Base-by-base conservation (phyloP, 805 yeast genomes). In the Ogataea chonburiensis region DNA sequence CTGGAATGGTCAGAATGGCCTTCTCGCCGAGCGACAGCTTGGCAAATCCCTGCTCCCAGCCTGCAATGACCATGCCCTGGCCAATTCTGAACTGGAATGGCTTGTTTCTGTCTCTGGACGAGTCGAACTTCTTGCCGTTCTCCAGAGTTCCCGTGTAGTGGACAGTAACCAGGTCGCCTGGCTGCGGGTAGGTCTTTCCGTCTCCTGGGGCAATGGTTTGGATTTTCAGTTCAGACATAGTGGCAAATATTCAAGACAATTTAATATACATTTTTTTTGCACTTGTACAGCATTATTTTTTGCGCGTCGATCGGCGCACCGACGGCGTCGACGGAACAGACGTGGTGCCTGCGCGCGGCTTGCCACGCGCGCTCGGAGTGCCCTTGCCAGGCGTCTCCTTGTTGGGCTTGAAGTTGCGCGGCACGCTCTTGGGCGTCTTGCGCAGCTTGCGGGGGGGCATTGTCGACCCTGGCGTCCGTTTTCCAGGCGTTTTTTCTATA, bases 41-140 rank as follows among this genome's bases (percentile, higher is more conserved):
- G 38, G 97, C 96, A 61, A 88, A 86, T 45, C 89, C 95, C 57
- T 79, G 85, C 59, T 89, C 97, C 97, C 97, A 91, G 50, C 97
- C 98, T 60, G 79, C 79, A 69, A 91, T 91, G 51, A 91, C 97
- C 69, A 84, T 95, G 49, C 97, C 96, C 50, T 86, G 95, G 64
- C 98, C 97, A 60, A 91, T 86, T 67, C 71, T 68, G 64, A 95
- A 84, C 65, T 86, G 91, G 81, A 91, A 91, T 50, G 98, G 96
- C 65, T 83, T 79, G 59, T 93, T 93, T 70, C 97, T 82, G 73
- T 87, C 95, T 54, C 88, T 76, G 38, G 97, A 88, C 36, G 96
- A 86, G 66, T 91, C 98, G 61, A 91, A 91, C 69, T 86, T 86
- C 72, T 86, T 87, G 56, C 98, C 98, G 66, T 86, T 85, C 66